Percentiles rank a stretch among this genome's conserved stretches.
These are phyloP conservation scores for Fomitopsis pulvina DNA, from an alignment of 768 basidiomycete genomes.

Conservation along the genomic window DNA sequence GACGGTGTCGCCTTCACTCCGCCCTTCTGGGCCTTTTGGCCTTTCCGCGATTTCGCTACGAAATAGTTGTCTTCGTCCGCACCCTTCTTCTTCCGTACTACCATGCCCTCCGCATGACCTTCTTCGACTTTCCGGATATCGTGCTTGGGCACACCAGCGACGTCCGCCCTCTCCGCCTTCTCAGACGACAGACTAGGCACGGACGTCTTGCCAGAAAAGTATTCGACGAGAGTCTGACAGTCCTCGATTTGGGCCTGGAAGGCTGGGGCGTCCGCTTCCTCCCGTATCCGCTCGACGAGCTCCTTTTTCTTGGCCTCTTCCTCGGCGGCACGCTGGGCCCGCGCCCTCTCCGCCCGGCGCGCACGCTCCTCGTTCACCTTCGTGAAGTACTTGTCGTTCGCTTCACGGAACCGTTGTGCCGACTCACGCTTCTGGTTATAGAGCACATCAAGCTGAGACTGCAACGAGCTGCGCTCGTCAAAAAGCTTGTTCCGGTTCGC, in stretches of 20 bases:
- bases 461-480: slow-evolving; percentile 76
- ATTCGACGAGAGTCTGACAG: slow-evolving; percentile 88
- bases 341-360: slow-evolving; percentile 69
- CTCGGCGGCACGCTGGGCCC: slow-evolving; percentile 68
- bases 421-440: slow-evolving; percentile 76
- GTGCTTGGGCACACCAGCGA: slow-evolving; percentile 68
- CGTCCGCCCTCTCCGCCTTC: slow-evolving; percentile 34
- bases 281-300: slow-evolving; percentile 70
- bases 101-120: slow-evolving; percentile 53
- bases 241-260: slow-evolving; percentile 94
- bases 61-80: slow-evolving; percentile 82
- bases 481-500: slow-evolving; percentile 76
- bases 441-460: slow-evolving; percentile 61
- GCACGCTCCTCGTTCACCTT: slow-evolving; percentile 89
- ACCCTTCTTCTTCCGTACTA: slow-evolving; percentile 88
- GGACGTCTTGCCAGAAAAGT: slow-evolving; percentile 62
- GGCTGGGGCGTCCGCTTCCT: slow-evolving; percentile 87
- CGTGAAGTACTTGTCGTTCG: slow-evolving; percentile 73
- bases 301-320: slow-evolving; percentile 79
- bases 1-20: slow-evolving; percentile 22
- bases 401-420: slow-evolving; percentile 64
- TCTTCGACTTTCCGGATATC: slow-evolving; percentile 82
- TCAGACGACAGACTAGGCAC: slow-evolving; percentile 37
- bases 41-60: slow-evolving; percentile 54
- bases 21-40: slow-evolving; percentile 61